A percentile compares a stretch with the other conserved stretches of the same genome.
Conservation (phyloP, 75 land plant species). For the Picea glauca region DNA sequence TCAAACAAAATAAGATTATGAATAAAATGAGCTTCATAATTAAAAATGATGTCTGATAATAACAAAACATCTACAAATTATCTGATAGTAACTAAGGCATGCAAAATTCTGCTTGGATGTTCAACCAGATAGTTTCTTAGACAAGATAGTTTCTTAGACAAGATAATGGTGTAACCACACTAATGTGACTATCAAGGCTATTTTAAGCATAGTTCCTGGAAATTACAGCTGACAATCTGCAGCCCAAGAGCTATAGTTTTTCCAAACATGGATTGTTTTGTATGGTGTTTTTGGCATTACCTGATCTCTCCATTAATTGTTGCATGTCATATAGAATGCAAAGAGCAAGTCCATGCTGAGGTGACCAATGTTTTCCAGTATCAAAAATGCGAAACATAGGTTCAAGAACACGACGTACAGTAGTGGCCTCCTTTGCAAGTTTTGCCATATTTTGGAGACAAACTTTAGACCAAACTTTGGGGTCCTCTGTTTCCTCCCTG, state of each 20-base stretch:
- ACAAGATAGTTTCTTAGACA: not conserved
- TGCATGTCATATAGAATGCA: constrained; percentile 73
- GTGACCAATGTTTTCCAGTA: constrained; percentile 64
- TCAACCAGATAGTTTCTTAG: no score
- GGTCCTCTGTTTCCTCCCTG: constrained; percentile 69
- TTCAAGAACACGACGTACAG: constrained; percentile 81
- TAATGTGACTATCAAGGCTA: not conserved
- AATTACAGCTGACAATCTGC: no score
- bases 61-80: not conserved
- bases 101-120: not conserved
- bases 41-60: not conserved
- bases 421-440: constrained; percentile 89
- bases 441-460: constrained; percentile 92
- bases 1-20: not conserved
- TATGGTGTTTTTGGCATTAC: constrained; percentile 21
- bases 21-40: not conserved
- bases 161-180: not conserved
- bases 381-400: constrained; percentile 90
- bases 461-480: constrained; percentile 76
- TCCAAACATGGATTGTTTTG: not conserved
- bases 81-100: not conserved
- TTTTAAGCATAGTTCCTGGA: not conserved
- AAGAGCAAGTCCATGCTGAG: constrained; percentile 63
- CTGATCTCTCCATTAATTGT: constrained; percentile 63
- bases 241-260: no score